Base-by-base conservation (phyloP, 192 early-diverging fungal species). In the Phlyctochytrium planicorne region DNA sequence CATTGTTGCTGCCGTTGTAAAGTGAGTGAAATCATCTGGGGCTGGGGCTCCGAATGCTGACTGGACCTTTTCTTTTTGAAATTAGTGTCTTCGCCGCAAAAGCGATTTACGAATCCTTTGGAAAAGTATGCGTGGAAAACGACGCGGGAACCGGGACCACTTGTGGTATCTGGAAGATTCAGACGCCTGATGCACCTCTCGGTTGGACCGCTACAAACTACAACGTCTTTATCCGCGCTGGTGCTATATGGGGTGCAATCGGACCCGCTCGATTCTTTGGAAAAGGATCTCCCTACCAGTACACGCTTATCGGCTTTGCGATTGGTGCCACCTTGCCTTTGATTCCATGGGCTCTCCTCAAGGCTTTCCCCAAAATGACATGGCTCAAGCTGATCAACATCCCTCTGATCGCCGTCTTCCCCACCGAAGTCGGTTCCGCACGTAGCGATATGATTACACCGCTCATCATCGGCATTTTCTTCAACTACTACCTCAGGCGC, bases 241-340 rank as follows among this genome's bases (percentile, higher is more conserved):
- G 79, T 12, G 71, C 84, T 53, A 85, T 92, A 37, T 92, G 89
- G 89, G 91, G 91, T 25, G 78, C 84, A 20, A 88, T 92, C 62
- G 87, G 86, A 32, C 87, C 91, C 29, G 65, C 59, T 10, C 75
- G 82, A 24, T 82, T 90, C 76, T 90, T 91, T 59, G 76, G 76
- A 25, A 20, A 40, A n/a, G 67, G 60, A n/a, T 69, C 77, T 12
- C 62, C 66, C 0, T 78, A 78, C 66, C 27, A 24, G 23, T 29
- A 36, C 17, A 16, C 72, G 53, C 62, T 71, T 3, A 73, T 57
- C 53, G 30, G 61, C 35, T 67, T 75, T 37, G 59, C 52, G 6
- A 33, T 68, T 52, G 79, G 79, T 27, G 16, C 65, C 2, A 40
- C 75, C 3, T 40, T 73, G 3, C 81, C 81, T 25, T 30, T 82